Evolutionary conservation across 495 filamentous ascomycete species (phyloP), one percentile per base, ranked within the genome.

Genomic region (Astrothelium subdiscretum): DNA sequence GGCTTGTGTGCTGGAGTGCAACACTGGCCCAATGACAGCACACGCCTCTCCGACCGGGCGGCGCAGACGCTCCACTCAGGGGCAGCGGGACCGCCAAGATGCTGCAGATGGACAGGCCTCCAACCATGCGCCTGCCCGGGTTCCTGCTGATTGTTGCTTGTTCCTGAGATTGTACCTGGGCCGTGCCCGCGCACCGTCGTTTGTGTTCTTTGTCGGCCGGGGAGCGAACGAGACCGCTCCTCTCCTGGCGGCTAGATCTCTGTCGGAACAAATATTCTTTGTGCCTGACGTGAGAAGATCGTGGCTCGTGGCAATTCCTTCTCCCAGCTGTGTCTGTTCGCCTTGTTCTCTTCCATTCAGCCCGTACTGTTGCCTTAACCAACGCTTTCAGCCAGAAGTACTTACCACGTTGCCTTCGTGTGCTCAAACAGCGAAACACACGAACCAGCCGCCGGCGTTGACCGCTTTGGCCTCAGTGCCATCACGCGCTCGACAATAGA

Each of bases 101-200:
- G 24, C 48, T 54, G 48, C 22, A 24, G 48, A 54, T 24, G 12
- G 24, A 54, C 48, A 54, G 24, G 4, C 22, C 22, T 8, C 20
- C 48, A 8, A 1, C 20, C 48, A 12, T 54, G 48, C 48, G 29
- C 3, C 5, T 2, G 22, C 22, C 48, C 24, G 24, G 48, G 48
- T 54, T 54, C 48, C 48, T 54, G 48, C 20, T 54, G 48, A 54
- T 54, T 26, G 12, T 15, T 54, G n/a, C 48, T 54, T 54, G 48
- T 54, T 54, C 48, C 48, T 54, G 48, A 54, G 11, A 54, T 54
- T 54, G 48, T 54, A 54, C 48, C 48, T 27, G 48, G 24, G 5
- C 48, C 48, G 43, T 54, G 48, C 48, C 24, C 22, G 11, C 43
- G 48, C 48, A 24, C 48, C 48, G 48, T 54, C 24, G 48, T 54